Evolutionary conservation across 371 early-diverging fungal species (phyloP).

Genomic region (Funneliformis caledonium): DNA sequence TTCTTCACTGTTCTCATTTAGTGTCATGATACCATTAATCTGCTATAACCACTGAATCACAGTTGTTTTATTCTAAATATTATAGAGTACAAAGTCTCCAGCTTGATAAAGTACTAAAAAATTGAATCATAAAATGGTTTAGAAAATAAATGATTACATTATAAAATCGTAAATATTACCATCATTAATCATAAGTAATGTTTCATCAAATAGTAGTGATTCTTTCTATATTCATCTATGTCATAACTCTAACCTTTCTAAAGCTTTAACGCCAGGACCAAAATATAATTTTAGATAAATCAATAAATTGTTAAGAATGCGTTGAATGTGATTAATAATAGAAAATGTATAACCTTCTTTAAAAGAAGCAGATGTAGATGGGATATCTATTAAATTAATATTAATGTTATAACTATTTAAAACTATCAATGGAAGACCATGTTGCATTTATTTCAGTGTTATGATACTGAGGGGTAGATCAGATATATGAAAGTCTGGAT

Average conservation of each 20-base stretch:
- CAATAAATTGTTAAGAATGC: neutral
- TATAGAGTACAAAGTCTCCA: neutral
- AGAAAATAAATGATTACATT: too few relatives aligned
- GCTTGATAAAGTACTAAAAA: neutral
- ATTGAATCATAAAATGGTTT: neutral
- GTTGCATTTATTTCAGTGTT: neutral
- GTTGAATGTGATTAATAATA: neutral
- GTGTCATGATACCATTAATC: neutral
- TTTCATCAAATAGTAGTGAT: neutral
- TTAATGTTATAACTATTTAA: neutral
- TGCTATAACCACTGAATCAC: neutral
- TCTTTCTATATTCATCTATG: neutral
- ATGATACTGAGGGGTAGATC: neutral
- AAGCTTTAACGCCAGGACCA: neutral
- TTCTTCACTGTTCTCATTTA: neutral
- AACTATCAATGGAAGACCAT: neutral
- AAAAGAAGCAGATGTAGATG: neutral
- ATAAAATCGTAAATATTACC: neutral
- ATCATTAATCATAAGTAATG: neutral
- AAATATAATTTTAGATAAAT: neutral
- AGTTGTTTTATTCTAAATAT: neutral
- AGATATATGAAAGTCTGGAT: neutral
- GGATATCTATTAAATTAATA: neutral
- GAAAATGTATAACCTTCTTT: neutral
- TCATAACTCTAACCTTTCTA: conserved; percentile 1